Evolutionary conservation across 805 yeast species (phyloP), one percentile per base, ranked within the genome.

Genomic region (Schizosaccharomyces cryophilus): DNA sequence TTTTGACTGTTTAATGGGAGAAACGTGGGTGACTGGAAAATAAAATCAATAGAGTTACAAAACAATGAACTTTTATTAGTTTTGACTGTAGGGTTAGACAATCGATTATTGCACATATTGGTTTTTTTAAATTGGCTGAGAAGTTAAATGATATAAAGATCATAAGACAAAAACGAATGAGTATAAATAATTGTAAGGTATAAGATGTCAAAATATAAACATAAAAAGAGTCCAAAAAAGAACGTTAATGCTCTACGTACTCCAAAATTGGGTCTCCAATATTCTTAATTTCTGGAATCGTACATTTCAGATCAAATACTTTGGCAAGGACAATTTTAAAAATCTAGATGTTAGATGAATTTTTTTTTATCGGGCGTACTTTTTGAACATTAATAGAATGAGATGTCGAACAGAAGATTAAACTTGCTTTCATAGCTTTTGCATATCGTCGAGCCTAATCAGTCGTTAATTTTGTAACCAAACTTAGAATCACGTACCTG

Each of bases 381-480:
- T 89, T 89, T 69, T 89, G 96, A 26, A 90, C 85, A 66, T 90
- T 93, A 64, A 93, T 86, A 1, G 96, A 87, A 66, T 86, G 90
- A 66, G 88, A 81, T 0, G 97, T 86, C 7, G 96, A 89, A 66
- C 95, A 85, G 71, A 90, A 93, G 5, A 90, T 78, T 61, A 90
- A 75, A 30, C 81, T 76, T 9, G 95, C 85, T 67, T 82, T 83
- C 95, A 90, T 88, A 35, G 93, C 95, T 66, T 75, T 78, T 15
- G 96, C 95, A 69, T 84, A 89, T 68, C 82, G 80, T 71, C 84
- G 80, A 17, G 95, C 89, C 63, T 64, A 51, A 13, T 29, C 17
- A 3, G 35, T 30, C 2, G 4, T 45, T n/a, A 45, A 13, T 54
- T 21, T 5, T 54, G 31, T 26, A 7, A 54, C 19, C 13, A 9